Base-by-base conservation (phyloP, 495 filamentous ascomycete species). In the Lentithecium fluviatile region DNA sequence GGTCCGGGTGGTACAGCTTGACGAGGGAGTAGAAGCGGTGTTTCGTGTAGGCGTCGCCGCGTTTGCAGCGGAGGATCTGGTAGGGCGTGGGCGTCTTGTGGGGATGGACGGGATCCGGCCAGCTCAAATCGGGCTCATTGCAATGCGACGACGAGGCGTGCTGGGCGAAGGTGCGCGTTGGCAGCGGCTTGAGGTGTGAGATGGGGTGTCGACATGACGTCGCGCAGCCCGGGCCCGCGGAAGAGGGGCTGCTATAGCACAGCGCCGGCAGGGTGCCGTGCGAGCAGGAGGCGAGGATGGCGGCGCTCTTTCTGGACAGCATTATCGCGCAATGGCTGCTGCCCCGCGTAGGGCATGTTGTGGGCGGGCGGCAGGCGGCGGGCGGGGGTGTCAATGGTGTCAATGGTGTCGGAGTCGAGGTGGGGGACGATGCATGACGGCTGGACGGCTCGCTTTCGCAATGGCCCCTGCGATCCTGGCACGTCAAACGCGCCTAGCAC, bases 1-100 rank as follows among this genome's bases (percentile, higher is more conserved):
- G 85, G 74, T 98, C 94, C 0, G 94, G 94, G 67, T 98, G 94
- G 74, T 98, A 98, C 48, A 95, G 76, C 76, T 96, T 97, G 36
- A 95, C 92, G 26, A 98, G 81, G 64, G 95, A 83, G 71, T 92
- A 91, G 79, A 89, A 98, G 26, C 86, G 81, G 15, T 74, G 68
- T 74, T 97, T 97, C 61, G 82, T 85, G 71, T 98, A 98, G 15
- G 85, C 81, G 17, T 82, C 82, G 24, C 70, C 76, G 60, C 75
- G 81, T 26, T 79, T 75, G 57, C 85, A 78, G 45, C 83, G 77
- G 63, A 97, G 84, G 65, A 98, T 88, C 63, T 98, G 89, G 72
- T 98, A 97, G 0, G 94, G 94, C 0, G 93, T 94, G n/a, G 89
- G 89, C 4, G 43, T 56, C 17, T 34, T 61, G 52, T 67, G 65